A percentile compares a stretch with the other conserved stretches of the same genome.
Evolutionary conservation across 1,284 basidiomycete species (phyloP).

Genomic region (Ustilago xerochloae): DNA sequence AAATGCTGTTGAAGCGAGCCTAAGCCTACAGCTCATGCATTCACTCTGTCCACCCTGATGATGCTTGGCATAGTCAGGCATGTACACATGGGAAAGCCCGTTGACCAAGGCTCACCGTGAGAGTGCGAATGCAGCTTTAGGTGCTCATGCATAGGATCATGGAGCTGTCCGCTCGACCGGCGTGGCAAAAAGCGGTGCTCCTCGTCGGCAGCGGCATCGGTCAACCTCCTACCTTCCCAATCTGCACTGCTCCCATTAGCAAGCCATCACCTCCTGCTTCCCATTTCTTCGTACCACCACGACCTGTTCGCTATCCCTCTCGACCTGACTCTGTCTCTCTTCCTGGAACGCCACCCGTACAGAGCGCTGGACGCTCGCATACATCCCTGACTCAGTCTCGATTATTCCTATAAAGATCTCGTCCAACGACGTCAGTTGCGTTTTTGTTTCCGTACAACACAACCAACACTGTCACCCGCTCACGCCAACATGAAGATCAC

Average conservation of each 20-base stretch:
- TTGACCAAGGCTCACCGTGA: too few species aligned
- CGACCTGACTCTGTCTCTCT: too few species aligned
- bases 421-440: not conserved
- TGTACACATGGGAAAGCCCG: too few species aligned
- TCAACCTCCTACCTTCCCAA: not conserved
- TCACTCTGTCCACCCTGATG: not conserved
- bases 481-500: slow-evolving; percentile 14
- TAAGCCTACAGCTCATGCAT: not conserved
- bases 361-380: too few species aligned
- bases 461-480: not conserved
- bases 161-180: not conserved
- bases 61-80: not conserved
- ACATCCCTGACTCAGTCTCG: too few species aligned
- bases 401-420: too few species aligned
- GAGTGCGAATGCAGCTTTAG: not conserved
- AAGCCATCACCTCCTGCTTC: too few species aligned
- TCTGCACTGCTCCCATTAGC: not conserved
- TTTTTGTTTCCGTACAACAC: not conserved
- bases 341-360: too few species aligned
- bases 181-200: not conserved
- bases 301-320: too few species aligned
- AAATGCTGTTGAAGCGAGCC: not conserved
- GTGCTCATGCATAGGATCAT: not conserved
- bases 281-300: not conserved
- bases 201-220: not conserved